phyloP scores from a whole-genome alignment of 1,139 yeast genomes.

The Blastobotrys indianensis region DNA sequence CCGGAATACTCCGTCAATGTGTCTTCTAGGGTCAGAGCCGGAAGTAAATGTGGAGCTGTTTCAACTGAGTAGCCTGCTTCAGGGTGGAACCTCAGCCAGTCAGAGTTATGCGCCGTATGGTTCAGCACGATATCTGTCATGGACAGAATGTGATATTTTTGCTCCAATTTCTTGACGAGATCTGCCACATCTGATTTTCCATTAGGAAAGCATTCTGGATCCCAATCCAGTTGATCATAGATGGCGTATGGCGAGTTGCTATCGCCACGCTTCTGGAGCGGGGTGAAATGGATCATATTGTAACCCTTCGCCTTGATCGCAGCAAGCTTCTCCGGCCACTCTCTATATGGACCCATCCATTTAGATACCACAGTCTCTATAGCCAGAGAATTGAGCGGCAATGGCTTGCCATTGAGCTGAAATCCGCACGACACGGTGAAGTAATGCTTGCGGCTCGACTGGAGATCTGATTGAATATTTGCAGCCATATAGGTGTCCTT shows the following conservation, averaged over 20 bases:
- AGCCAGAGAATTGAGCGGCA: slow-evolving; percentile 76
- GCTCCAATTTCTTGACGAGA: slow-evolving; percentile 46
- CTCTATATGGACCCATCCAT: slow-evolving; percentile 66
- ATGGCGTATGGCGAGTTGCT: slow-evolving; percentile 92
- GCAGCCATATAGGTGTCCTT: slow-evolving; percentile 14
- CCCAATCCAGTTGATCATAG: slow-evolving; percentile 76
- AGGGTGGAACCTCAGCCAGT: slow-evolving; percentile 80
- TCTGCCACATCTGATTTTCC: slow-evolving; percentile 42
- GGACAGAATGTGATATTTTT: slow-evolving; percentile 57
- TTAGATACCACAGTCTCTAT: slow-evolving; percentile 84
- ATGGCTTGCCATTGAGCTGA: slow-evolving; percentile 46
- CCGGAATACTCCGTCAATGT: slow-evolving; percentile 59
- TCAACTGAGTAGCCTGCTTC: slow-evolving; percentile 81
- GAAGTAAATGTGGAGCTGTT: slow-evolving; percentile 81
- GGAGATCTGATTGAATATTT: slow-evolving; percentile 8
- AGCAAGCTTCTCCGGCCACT: slow-evolving; percentile 64
- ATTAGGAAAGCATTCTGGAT: slow-evolving; percentile 53
- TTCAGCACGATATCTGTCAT: slow-evolving; percentile 91
- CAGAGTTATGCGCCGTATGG: slow-evolving; percentile 88
- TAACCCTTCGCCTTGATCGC: slow-evolving; percentile 69
- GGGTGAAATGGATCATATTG: slow-evolving; percentile 95
- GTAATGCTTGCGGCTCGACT: slow-evolving; percentile 51
- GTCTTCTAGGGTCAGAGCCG: slow-evolving; percentile 81
- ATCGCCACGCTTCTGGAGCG: slow-evolving; percentile 80
- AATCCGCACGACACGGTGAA: slow-evolving; percentile 81